Conservation (phyloP, 495 filamentous ascomycete genomes). For the Sordaria brevicollis region DNA sequence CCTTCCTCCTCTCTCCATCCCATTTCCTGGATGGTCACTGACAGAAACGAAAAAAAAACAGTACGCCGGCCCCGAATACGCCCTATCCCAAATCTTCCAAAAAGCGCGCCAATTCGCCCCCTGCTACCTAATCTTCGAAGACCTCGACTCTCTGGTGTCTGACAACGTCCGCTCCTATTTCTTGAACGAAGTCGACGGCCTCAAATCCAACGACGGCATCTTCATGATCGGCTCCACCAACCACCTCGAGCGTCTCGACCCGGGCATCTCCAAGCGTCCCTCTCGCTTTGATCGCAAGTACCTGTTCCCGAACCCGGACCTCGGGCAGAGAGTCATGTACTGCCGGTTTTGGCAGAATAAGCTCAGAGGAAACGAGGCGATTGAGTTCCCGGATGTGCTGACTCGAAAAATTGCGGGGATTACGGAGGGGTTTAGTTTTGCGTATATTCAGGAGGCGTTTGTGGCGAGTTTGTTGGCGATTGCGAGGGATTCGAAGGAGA, state of each 20-base stretch:
- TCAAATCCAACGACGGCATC: conserved; percentile 57
- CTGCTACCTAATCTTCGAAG: conserved; percentile 51
- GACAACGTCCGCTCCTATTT: conserved; percentile 50
- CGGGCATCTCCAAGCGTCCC: conserved; percentile 53
- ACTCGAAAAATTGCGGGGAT: conserved; percentile 44
- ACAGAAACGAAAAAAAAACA: conserved; percentile 4
- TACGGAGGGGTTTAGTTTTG: conserved; percentile 53
- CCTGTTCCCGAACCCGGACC: conserved; percentile 44
- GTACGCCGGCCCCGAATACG: conserved; percentile 31
- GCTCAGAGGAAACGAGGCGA: conserved; percentile 38
- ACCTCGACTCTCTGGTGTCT: conserved; percentile 53
- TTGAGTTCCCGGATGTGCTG: conserved; percentile 47
- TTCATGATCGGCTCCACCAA: conserved; percentile 58
- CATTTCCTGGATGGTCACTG: too few species aligned
- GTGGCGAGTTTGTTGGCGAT: conserved; percentile 48
- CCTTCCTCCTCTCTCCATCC: conserved; percentile 8
- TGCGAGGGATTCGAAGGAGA: conserved; percentile 18
- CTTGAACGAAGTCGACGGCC: conserved; percentile 61
- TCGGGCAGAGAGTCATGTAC: conserved; percentile 45
- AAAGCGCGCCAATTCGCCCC: conserved; percentile 42
- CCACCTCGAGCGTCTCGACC: conserved; percentile 47
- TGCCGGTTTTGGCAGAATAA: conserved; percentile 50
- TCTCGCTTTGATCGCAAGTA: conserved; percentile 58
- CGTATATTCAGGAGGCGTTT: conserved; percentile 56
- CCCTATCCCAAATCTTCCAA: conserved; percentile 38